Evolutionary conservation across 2,329 filamentous ascomycete species (phyloP).

Genomic region (Xylariaceae sp.): DNA sequence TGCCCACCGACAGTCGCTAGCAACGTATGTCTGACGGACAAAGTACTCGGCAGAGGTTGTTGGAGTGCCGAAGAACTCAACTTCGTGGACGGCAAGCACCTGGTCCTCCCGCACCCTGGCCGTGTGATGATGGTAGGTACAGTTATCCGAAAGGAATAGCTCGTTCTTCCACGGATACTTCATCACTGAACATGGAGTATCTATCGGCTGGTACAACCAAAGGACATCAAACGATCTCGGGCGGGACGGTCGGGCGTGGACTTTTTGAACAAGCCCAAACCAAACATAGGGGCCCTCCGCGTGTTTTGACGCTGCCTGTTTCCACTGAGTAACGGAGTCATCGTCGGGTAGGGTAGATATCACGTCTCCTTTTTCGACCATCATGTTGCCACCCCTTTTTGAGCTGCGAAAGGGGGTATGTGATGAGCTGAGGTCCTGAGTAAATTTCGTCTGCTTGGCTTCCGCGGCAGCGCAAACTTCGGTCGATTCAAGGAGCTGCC

Average conservation of each 20-base stretch:
- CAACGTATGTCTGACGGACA: slow-evolving; percentile 64
- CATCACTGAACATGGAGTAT: slow-evolving; percentile 64
- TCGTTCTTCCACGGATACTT: slow-evolving; percentile 68
- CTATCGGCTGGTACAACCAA: slow-evolving; percentile 67
- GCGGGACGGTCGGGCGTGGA: slow-evolving; percentile 36
- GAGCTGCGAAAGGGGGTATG: slow-evolving; percentile 5
- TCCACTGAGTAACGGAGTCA: slow-evolving; percentile 51
- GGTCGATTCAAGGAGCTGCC: slow-evolving; percentile 40
- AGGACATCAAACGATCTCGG: slow-evolving; percentile 53
- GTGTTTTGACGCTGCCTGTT: slow-evolving; percentile 39
- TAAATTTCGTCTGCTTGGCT: slow-evolving; percentile 27
- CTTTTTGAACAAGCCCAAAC: slow-evolving; percentile 63
- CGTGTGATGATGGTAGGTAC: slow-evolving; percentile 50
- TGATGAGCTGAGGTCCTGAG: slow-evolving; percentile 13
- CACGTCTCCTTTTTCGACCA: slow-evolving; percentile 42
- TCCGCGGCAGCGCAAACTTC: slow-evolving; percentile 26
- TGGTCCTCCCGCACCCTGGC: slow-evolving; percentile 47
- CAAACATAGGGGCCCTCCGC: slow-evolving; percentile 49
- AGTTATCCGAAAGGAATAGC: slow-evolving; percentile 71
- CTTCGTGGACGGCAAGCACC: slow-evolving; percentile 50
- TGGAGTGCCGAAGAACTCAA: slow-evolving; percentile 53
- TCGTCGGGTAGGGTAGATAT: slow-evolving; percentile 43
- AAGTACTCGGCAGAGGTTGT: slow-evolving; percentile 51
- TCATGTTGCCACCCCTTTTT: slow-evolving; percentile 9
- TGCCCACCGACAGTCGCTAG: slow-evolving; percentile 55